Evolutionary conservation across 805 yeast species (phyloP).

Genomic region (Metschnikowia drakensbergensis): DNA sequence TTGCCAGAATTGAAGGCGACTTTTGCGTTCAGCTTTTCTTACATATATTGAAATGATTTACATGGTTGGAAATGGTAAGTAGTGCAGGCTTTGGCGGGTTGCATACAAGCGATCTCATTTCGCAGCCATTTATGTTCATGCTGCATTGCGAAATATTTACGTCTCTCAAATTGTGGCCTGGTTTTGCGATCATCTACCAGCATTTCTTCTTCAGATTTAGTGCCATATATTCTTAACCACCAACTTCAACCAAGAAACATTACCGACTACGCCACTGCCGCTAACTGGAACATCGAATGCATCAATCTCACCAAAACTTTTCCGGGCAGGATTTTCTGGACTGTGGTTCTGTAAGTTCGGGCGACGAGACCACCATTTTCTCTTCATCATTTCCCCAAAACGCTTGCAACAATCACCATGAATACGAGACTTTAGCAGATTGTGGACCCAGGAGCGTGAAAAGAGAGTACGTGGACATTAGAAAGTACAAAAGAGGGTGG

Average conservation of each 20-base stretch:
- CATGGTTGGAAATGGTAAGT: too few relatives aligned
- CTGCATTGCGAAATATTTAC: neutral
- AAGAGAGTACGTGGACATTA: neutral
- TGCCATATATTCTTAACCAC: too few relatives aligned
- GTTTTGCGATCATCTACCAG: neutral
- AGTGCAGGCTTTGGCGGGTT: neutral
- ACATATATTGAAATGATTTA: too few relatives aligned
- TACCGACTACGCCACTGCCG: neutral
- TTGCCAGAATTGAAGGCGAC: too few relatives aligned
- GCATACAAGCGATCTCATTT: neutral
- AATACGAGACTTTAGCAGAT: neutral
- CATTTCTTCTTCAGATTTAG: neutral
- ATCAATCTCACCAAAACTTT: neutral
- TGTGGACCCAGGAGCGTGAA: neutral
- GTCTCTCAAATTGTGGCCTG: neutral
- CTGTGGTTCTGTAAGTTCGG: neutral
- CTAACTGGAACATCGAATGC: neutral
- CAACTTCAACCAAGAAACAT: neutral
- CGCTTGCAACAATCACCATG: neutral
- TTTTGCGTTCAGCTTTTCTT: too few relatives aligned
- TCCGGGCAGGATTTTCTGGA: neutral
- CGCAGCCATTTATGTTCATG: neutral
- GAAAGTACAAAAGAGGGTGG: neutral
- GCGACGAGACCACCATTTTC: neutral
- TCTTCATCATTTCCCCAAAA: neutral